Evolutionary conservation across 306 rosid species (phyloP), one percentile per base, ranked within the genome.

Genomic region (Vigna reflexopilosa): DNA sequence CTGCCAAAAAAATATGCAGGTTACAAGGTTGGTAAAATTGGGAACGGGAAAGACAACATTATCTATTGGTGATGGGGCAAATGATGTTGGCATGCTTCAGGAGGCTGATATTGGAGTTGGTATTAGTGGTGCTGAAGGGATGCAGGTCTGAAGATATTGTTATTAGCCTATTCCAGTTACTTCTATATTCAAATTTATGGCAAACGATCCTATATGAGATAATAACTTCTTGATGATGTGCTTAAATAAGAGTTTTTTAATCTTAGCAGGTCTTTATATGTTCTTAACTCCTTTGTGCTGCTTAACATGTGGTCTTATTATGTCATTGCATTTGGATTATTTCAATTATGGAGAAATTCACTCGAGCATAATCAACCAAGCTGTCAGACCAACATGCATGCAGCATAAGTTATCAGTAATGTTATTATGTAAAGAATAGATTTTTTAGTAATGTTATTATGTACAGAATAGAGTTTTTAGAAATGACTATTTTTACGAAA

Each of bases 51-150:
- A 88, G 82, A 88, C 89, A 78, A 87, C 69, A n/a, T 82, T 93
- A 15, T 75, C 98, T 26, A 70, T 93, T n/a, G 98, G 98, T 50
- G 98, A 93, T 52, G 98, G 98, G 40, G 98, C 96, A n/a, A 91
- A 93, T 63, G 98, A 93, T 49, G 98, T 93, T 62, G 93, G 98
- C 77, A 93, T 93, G 98, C 93, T 93, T 87, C 98, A 91, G 67
- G 96, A 93, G 75, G 97, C 97, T 54, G 93, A 93, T 87, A 91
- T 93, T 85, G 98, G 98, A 70, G 95, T 93, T 79, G 98, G 98
- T 66, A 90, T 93, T 50, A 93, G 92, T 57, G 98, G 98, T 28
- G 90, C 88, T 40, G 98, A 93, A 86, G 98, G 98, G 77, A 93
- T 90, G 97, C 98, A 91, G 98, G 98, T 93, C 58, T 9, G 7